Base-by-base conservation (phyloP, 163 green algal genomes). In the Prototheca stagnorum region DNA sequence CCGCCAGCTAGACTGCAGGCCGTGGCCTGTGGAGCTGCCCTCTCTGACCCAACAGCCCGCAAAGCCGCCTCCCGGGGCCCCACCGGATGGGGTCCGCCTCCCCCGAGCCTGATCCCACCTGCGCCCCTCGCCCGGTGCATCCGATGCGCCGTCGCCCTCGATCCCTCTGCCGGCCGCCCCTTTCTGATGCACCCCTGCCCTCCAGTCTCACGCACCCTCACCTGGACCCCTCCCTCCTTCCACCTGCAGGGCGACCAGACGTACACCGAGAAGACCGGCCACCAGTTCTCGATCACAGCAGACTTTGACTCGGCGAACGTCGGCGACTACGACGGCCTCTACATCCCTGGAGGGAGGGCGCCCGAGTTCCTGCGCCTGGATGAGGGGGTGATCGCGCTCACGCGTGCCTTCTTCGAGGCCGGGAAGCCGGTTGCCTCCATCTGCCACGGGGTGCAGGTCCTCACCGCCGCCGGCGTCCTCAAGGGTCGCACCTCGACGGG, bases 311-410 rank as follows among this genome's bases (percentile, higher is more conserved):
- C 37, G 3, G 47, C 56, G 3, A 37, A 47, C 4, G 28, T 39
- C 3, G 59, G 56, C 1, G 16, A 39, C 8, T 77, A 72, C 31
- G 59, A 72, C 19, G 67, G 45, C 0, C 51, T 77, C 21, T 28
- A 72, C 3, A 60, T 75, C n/a, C 66, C 66, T 2, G 66, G 66
- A 11, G 67, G 67, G 2, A 59, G 67, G 2, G 65, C 67, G 2
- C 67, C 67, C 2, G 67, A 77, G 51, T 77, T 75, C 59, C 45
- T 77, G 29, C 53, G 62, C 21, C 46, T 75, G 11, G 53, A 75
- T 45, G 19, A 39, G 4, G 20, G 29, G 28, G 65, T 77, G 26
- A 14, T 74, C 2, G 39, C 66, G 5, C 19, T 72, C 2, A 49
- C 63, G 20, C 25, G 28, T 34, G 21, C 52, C 29, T 70, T 73